Base-by-base conservation (phyloP, 345 rosid genomes). In the Cardamine chenopodiifolia region DNA sequence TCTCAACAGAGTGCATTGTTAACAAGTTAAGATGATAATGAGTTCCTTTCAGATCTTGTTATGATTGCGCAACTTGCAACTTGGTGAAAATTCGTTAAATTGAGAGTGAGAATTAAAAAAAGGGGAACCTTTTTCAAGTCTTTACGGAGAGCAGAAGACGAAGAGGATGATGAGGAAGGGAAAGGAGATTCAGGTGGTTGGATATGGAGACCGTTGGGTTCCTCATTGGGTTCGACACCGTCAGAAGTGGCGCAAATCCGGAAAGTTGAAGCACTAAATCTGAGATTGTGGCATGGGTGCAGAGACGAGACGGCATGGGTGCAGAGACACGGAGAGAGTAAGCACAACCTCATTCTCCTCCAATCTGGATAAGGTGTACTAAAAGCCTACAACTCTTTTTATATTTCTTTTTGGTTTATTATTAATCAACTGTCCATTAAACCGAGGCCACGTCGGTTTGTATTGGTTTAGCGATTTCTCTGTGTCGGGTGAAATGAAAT, bases 101-200 rank as follows among this genome's bases (percentile, higher is more conserved):
- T n/a, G n/a, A 29, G 32, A 31, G 2, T 31, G 8, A 31, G 8
- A 31, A 28, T 28, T 28, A 7, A 31, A 31, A 7, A 62, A 53
- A 40, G 31, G 34, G 49, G 32, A n/a, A 88, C 97, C 96, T 92
- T 92, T 83, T 84, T 90, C 82, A 92, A 88, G 85, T 92, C 91
- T 72, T 83, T 85, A 40, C 86, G 90, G 34, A 92, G 78, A 19
- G 83, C 73, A 45, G 86, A n/a, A 35, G 84, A 7, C 14, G 84
- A 29, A 50, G 85, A 7, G 25, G 80, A 50, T 3, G 81, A 35
- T 3, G 81, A 35, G 9, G 83, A 62, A 49, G 63, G 48, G 1
- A 62, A 70, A 62, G 47, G 68, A 62, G 81, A 31, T 57, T 80
- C 62, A 50, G 20, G 62, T 28, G 78, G 42, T 59, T 76, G 55